Base-by-base conservation (phyloP, 306 rosid genomes). In the Amphicarpaea edgeworthii region DNA sequence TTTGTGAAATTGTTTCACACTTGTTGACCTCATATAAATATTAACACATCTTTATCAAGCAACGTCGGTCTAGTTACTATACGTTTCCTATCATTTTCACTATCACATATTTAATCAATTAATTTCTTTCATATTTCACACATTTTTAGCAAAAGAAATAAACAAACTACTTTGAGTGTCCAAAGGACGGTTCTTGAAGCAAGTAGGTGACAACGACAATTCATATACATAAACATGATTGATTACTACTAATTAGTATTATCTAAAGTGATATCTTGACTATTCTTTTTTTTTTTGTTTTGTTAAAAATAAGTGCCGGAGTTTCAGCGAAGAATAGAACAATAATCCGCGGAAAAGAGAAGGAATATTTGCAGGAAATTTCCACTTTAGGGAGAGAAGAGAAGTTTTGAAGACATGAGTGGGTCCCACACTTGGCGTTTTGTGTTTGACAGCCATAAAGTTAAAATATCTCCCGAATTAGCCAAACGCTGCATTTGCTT, bases 381-480 rank as follows among this genome's bases (percentile, higher is more conserved):
- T 34, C 9, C 9, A 34, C 40, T 34, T 34, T 47, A n/a, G 21
- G 4, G 8, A n/a, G n/a, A n/a, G 21, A 47, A 9, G 40, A 28
- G 32, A 5, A 28, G n/a, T n/a, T n/a, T n/a, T n/a, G n/a, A 21
- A 51, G 15, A 55, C 34, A 55, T 2, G 3, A 3, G 55, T 58
- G 3, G 81, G 73, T 16, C 77, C 73, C n/a, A 62, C 41, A 9
- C 17, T 41, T 53, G 24, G 74, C 65, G 55, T 76, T 54, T n/a
- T 28, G 68, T 5, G 8, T 73, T 45, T 80, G 80, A 16, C 83
- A 72, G 26, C 74, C 59, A 50, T 11, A 46, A 64, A 76, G 47
- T 53, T 16, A 53, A 53, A 54, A 16, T 21, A 47, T 17, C 14
- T 45, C 2, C 40, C 20, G 66, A 43, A 10, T 34, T 50, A 41